These are phyloP conservation scores for Ramaria sp. DNA, from an alignment of 768 basidiomycete genomes.

Conservation along the genomic window DNA sequence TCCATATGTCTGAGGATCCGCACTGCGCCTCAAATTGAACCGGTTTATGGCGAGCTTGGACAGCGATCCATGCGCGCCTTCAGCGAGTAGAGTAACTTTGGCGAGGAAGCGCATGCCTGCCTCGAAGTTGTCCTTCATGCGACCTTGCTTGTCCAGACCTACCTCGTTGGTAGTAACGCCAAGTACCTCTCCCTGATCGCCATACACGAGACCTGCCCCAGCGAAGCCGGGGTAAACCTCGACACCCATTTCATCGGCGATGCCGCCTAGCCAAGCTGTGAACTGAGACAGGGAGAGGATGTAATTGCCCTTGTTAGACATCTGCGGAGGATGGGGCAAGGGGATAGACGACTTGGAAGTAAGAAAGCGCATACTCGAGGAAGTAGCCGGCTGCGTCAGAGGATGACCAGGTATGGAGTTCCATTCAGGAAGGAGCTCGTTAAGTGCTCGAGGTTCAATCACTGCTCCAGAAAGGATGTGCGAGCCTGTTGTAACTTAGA, in stretches of 20 bases:
- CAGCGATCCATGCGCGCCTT: slow-evolving; percentile 90
- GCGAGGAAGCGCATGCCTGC: slow-evolving; percentile 95
- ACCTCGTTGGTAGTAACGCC: slow-evolving; percentile 93
- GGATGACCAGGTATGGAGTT: slow-evolving; percentile 55
- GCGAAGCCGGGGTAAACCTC: slow-evolving; percentile 98
- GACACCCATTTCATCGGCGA: slow-evolving; percentile 82
- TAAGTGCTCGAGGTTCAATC: slow-evolving; percentile 82
- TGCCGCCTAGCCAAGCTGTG: slow-evolving; percentile 76
- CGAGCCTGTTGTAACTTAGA: slow-evolving; percentile 43
- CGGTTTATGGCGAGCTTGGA: slow-evolving; percentile 67
- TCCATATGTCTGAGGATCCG: slow-evolving; percentile 88
- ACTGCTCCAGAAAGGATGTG: slow-evolving; percentile 96
- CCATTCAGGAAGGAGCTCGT: slow-evolving; percentile 90
- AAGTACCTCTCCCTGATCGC: slow-evolving; percentile 50
- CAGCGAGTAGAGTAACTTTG: slow-evolving; percentile 84
- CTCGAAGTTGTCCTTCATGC: slow-evolving; percentile 81
- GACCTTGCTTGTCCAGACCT: slow-evolving; percentile 67
- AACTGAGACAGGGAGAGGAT: slow-evolving; percentile 83
- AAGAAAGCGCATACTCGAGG: slow-evolving; percentile 78
- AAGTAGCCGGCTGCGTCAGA: slow-evolving; percentile 66
- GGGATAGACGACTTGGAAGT: slow-evolving; percentile 60
- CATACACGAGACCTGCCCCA: slow-evolving; percentile 72
- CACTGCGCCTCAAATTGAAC: slow-evolving; percentile 59
- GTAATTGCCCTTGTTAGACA: slow-evolving; percentile 92
- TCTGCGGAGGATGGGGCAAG: slow-evolving; percentile 93